phyloP scores from a whole-genome alignment of 2,329 filamentous ascomycete species.

The Aquanectria penicillioides region DNA sequence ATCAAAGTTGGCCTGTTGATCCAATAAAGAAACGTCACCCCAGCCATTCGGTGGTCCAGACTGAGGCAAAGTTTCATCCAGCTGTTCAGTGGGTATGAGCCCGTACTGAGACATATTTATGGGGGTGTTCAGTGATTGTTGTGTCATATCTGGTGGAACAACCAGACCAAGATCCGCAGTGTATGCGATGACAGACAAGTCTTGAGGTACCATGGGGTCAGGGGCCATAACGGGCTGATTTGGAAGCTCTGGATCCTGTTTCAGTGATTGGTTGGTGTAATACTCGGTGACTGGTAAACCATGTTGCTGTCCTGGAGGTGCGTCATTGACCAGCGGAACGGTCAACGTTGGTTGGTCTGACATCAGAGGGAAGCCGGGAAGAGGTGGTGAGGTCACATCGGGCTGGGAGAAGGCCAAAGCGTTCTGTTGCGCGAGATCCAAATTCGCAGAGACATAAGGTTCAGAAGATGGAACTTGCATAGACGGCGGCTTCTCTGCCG shows the following conservation, averaged over 20 bases:
- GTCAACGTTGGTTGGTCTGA: slow-evolving; percentile 29
- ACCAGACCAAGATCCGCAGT: slow-evolving; percentile 26
- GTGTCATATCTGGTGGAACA: slow-evolving; percentile 23
- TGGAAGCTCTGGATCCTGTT: slow-evolving; percentile 32
- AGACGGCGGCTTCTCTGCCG: slow-evolving; percentile 41
- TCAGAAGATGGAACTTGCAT: slow-evolving; percentile 35
- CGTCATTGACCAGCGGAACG: slow-evolving; percentile 28
- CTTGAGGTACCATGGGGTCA: slow-evolving; percentile 31
- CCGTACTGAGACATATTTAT: slow-evolving; percentile 32
- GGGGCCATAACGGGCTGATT: slow-evolving; percentile 25
- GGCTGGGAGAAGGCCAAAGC: slow-evolving; percentile 31
- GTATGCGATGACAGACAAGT: slow-evolving; percentile 34
- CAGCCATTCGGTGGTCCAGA: slow-evolving; percentile 27
- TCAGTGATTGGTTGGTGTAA: slow-evolving; percentile 31
- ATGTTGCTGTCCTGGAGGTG: slow-evolving; percentile 25
- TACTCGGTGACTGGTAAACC: slow-evolving; percentile 32
- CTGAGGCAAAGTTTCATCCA: slow-evolving; percentile 22
- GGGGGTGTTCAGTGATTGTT: slow-evolving; percentile 24
- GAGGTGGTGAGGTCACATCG: slow-evolving; percentile 29
- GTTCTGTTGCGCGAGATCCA: slow-evolving; percentile 26
- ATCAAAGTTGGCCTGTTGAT: slow-evolving; percentile 42
- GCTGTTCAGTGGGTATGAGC: slow-evolving; percentile 23
- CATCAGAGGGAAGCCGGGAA: slow-evolving; percentile 35
- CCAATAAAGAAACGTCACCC: slow-evolving; percentile 29
- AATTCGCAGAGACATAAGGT: slow-evolving; percentile 25